These are phyloP conservation scores for Yamadazyma sp. DNA, from an alignment of 805 yeast genomes.

Conservation along the genomic window DNA sequence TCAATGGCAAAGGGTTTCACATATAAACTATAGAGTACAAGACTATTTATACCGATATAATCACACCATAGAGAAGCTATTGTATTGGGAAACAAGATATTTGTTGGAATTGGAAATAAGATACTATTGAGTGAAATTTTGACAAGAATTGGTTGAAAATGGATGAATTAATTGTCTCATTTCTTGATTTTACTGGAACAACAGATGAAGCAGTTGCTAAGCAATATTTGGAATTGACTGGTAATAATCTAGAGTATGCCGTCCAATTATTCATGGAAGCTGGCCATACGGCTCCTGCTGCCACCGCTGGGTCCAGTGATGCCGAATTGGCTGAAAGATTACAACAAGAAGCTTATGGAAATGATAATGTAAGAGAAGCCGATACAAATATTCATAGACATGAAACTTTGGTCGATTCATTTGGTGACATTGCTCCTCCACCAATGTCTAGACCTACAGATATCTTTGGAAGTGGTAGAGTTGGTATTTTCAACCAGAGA, in stretches of 20 bases:
- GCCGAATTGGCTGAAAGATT: conserved; percentile 59
- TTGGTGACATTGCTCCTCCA: conserved; percentile 2
- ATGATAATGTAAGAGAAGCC: conserved; percentile 44
- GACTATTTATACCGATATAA: no score
- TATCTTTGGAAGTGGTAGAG: conserved; percentile 47
- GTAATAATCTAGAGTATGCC: conserved; percentile 76
- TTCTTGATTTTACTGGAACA: conserved; percentile 80
- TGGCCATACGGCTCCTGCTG: conserved; percentile 3
- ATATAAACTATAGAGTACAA: no score
- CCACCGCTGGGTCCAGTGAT: conserved; percentile 22
- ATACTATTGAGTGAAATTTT: no score
- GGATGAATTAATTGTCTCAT: conserved; percentile 61
- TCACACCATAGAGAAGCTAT: no score
- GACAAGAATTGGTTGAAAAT: conserved; percentile 15
- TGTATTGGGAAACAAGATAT: no score
- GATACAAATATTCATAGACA: conserved; percentile 76
- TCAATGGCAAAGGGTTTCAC: no score
- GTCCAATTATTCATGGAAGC: conserved; percentile 76
- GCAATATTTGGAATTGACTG: conserved; percentile 76
- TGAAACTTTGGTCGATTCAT: conserved; percentile 65
- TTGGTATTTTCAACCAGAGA: conserved; percentile 60
- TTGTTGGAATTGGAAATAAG: no score
- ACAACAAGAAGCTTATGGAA: conserved; percentile 59
- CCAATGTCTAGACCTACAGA: conserved; percentile 26
- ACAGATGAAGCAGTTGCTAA: conserved; percentile 65